Conservation (phyloP, 2,329 filamentous ascomycete species). For the Exophiala oligosperma region DNA sequence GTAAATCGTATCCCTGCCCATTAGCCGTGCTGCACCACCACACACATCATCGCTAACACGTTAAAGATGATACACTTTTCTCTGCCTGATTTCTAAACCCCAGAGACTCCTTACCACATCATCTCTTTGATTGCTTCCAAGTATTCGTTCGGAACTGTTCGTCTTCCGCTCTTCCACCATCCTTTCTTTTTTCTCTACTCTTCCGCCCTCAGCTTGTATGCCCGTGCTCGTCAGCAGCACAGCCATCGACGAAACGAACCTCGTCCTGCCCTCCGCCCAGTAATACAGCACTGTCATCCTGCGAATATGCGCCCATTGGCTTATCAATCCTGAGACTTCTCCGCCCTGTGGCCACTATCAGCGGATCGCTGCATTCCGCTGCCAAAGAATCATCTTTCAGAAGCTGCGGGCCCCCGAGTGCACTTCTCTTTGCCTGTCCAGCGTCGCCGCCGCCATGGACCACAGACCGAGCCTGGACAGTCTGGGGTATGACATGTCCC, state of each 20-base stretch:
- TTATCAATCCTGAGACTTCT: slow-evolving; percentile 7
- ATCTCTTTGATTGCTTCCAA: neutral
- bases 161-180: slow-evolving; percentile 5
- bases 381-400: neutral
- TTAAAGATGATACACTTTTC: slow-evolving; percentile 1
- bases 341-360: neutral
- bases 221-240: neutral
- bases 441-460: slow-evolving; percentile 17
- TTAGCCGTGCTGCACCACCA: neutral
- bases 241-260: neutral
- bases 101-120: neutral
- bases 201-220: neutral
- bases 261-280: neutral
- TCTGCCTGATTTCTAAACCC: slow-evolving; percentile 3
- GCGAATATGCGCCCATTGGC: slow-evolving; percentile 14
- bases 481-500: slow-evolving; percentile 46
- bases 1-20: slow-evolving; percentile 4
- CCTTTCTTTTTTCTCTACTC: neutral
- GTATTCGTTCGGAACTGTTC: no score
- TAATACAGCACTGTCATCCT: neutral
- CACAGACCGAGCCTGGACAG: slow-evolving; percentile 32
- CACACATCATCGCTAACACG: neutral
- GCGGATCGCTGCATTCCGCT: slow-evolving; percentile 3
- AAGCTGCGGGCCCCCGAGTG: neutral
- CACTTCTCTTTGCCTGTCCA: neutral